Base-by-base conservation (phyloP, 305 asterid genomes). In the Solanum hybrid region DNA sequence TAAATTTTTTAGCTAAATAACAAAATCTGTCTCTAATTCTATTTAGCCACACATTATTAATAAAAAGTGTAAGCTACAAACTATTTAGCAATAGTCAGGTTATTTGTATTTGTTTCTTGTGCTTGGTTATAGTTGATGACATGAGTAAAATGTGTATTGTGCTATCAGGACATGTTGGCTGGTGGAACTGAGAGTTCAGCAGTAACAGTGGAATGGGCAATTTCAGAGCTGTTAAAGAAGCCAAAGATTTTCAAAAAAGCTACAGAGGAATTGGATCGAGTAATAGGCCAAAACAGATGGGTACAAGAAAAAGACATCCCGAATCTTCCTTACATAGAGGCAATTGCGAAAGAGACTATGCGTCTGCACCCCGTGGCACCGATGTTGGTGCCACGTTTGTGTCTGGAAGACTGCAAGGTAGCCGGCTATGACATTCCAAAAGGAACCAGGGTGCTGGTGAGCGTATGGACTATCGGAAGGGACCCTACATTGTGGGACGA, bases 101-200 rank as follows among this genome's bases (percentile, higher is more conserved):
- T 10, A 64, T 33, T 18, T 76, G 14, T 76, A 31, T 75, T 75
- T 75, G 5, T 29, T 75, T 29, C 22, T 71, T 7, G 61, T 42
- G 61, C 18, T 42, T 42, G 81, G 24, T 75, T 75, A 75, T 75
- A 31, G 81, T 31, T 75, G 81, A 77, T 33, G 26, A n/a, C 16
- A 8, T 3, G 86, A 81, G 2, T 26, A 26, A 39, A 39, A 26
- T 37, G 3, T 80, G 64, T 33, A 4, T 33, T 64, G 84, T 5
- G 1, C 84, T 10, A 57, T 3, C 26, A 97, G 98, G 98, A 95
- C 87, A 64, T 96, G 82, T 92, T 97, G 0, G 98, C 98, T 0
- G 98, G 98, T 24, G 99, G 99, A 33, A 97, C 98, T 0, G 99
- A 96, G 92, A 97, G 98, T 91, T 95, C 98, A 0, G 97, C 99